Percentiles rank a stretch among this genome's conserved stretches.
These are phyloP conservation scores for Papilionanthe hybrid DNA, from an alignment of 116 monocot species.

Conservation along the genomic window DNA sequence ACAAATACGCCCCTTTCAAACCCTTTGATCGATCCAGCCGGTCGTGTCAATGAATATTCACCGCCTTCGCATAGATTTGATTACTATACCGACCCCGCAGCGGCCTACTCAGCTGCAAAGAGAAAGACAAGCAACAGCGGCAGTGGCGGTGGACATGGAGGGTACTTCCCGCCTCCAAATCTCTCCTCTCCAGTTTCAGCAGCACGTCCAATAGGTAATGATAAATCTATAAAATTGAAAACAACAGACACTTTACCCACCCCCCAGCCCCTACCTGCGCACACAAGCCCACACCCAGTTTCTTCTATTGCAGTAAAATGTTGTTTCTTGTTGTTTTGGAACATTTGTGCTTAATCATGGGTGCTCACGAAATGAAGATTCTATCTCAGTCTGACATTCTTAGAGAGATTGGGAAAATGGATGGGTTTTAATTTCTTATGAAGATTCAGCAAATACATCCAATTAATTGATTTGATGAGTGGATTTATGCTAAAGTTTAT, in stretches of 20 bases:
- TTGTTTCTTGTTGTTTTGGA: neutral
- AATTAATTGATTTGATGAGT: too few relatives aligned
- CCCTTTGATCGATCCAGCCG: neutral
- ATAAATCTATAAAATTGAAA: neutral
- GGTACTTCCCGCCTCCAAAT: neutral
- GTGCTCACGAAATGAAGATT: neutral
- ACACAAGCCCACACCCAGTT: neutral
- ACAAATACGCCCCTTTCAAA: constrained; percentile 8
- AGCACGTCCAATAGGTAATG: neutral
- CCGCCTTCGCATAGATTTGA: constrained; percentile 15
- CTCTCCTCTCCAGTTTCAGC: constrained; percentile 6
- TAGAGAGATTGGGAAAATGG: too few relatives aligned
- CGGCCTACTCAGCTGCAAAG: constrained; percentile 17
- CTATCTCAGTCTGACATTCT: too few relatives aligned
- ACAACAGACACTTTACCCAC: too few relatives aligned
- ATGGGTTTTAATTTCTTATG: too few relatives aligned
- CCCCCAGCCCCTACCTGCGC: too few relatives aligned
- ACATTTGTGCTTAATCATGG: neutral
- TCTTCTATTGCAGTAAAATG: neutral
- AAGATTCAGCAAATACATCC: too few relatives aligned
- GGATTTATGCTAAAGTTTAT: too few relatives aligned
- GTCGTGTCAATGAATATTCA: neutral
- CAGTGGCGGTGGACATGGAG: neutral
- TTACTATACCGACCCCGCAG: constrained; percentile 21
- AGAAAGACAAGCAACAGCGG: neutral